Evolutionary conservation across 768 basidiomycete species (phyloP).

Genomic region (Tricholoma saponaceum): DNA sequence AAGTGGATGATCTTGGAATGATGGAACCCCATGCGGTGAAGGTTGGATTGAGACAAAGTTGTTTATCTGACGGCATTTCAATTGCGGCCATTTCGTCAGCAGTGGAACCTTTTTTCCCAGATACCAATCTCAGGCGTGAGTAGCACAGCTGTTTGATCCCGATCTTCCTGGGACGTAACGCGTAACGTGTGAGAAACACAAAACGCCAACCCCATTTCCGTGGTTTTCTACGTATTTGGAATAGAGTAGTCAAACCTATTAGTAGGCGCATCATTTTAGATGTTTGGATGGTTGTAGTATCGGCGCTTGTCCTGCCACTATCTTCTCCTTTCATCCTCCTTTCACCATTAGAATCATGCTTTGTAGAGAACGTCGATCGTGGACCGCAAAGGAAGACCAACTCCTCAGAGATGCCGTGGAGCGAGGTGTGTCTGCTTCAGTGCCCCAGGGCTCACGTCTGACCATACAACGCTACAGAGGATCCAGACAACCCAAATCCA

Average conservation of each 20-base stretch:
- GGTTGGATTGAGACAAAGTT: slow-evolving; percentile 9
- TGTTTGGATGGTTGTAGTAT: slow-evolving; percentile 14
- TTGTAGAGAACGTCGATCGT: slow-evolving; percentile 47
- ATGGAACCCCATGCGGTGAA: slow-evolving; percentile 15
- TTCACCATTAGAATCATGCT: slow-evolving; percentile 23
- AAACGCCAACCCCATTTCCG: slow-evolving; percentile 22
- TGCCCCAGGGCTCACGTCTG: slow-evolving; percentile 7
- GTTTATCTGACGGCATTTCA: slow-evolving; percentile 22
- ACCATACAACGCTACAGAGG: slow-evolving; percentile 35
- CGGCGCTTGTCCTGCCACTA: slow-evolving; percentile 10
- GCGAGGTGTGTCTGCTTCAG: slow-evolving; percentile 29
- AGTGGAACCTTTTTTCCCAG: slow-evolving; percentile 20
- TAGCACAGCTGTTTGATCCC: slow-evolving; percentile 20
- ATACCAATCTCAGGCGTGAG: slow-evolving; percentile 15
- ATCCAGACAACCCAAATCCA: slow-evolving; percentile 51
- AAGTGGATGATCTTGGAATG: slow-evolving; percentile 7
- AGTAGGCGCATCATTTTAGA: slow-evolving; percentile 19
- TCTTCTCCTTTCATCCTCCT: slow-evolving; percentile 13
- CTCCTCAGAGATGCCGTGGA: slow-evolving; percentile 48
- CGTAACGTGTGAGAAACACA: slow-evolving; percentile 15
- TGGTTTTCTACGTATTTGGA: slow-evolving; percentile 16
- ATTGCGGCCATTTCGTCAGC: slow-evolving; percentile 16
- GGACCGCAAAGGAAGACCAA: slow-evolving; percentile 50
- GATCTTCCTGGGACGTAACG: slow-evolving; percentile 12
- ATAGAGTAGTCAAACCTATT: slow-evolving; percentile 7